Base-by-base conservation (phyloP, 1,139 yeast genomes). In the Arxiozyma telluris region DNA sequence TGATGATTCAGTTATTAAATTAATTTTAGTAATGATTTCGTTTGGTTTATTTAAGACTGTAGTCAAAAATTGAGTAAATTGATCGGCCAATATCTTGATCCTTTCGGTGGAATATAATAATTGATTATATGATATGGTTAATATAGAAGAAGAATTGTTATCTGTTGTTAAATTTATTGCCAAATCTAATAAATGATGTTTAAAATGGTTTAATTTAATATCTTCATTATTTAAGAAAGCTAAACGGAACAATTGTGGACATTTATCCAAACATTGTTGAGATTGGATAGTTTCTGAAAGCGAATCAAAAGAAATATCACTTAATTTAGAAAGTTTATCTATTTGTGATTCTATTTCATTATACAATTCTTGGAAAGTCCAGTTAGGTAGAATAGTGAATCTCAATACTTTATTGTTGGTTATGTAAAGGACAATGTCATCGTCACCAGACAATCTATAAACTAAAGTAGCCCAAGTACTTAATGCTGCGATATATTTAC, bases 391-490 rank as follows among this genome's bases (percentile, higher is more conserved):
- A 45, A 89, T 73, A 42, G 73, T 74, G 52, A 86, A 73, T 64
- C 96, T 76, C 47, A 88, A 68, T 30, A 87, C 82, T 25, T 73
- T 70, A 47, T 71, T 67, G 18, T 76, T 70, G 56, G 82, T 83
- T 1, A 94, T 81, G 30, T 95, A 89, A 58, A 93, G 73, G n/a
- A 87, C 84, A 53, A 93, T 83, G 64, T 93, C 98, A 59, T 90
- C 97, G 66, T 93, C 98, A 30, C 97, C 98, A 5, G 97, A 86
- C 54, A 88, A 75, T 66, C 98, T 79, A 70, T 80, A 84, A 44
- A 88, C 77, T 55, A 93, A 75, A 1, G 85, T 81, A 30, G 85
- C 81, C 73, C 84, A 87, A 1, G 80, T 80, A n/a, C 96, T 75
- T 55, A 89, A 76, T 0, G 84, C 82, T 22, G 78, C 70, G 38